Evolutionary conservation across 1,284 basidiomycete species (phyloP).

Genomic region (Austroboletus niveus): DNA sequence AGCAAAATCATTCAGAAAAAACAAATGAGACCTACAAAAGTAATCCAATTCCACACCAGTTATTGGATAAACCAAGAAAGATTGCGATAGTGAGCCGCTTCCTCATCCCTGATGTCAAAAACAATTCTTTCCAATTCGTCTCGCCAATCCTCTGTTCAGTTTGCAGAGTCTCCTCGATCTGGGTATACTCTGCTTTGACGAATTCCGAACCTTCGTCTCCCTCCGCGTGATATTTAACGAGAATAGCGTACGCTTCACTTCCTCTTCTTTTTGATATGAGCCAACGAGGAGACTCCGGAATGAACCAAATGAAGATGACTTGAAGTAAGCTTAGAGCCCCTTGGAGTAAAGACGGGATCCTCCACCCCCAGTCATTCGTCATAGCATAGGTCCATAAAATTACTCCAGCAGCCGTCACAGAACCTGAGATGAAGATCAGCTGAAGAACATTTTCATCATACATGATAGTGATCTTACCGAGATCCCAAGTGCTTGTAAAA

Average conservation of each 20-base stretch:
- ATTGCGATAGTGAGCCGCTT: slow-evolving; percentile 7
- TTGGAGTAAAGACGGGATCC: slow-evolving; percentile 41
- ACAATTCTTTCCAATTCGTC: neutral
- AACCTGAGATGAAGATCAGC: slow-evolving; percentile 1
- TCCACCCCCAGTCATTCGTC: slow-evolving; percentile 43
- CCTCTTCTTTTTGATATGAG: slow-evolving; percentile 50
- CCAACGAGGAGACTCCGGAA: slow-evolving; percentile 63
- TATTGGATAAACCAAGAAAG: slow-evolving; percentile 14
- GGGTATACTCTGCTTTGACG: slow-evolving; percentile 15
- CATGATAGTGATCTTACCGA: slow-evolving; percentile 10
- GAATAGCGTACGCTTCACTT: slow-evolving; percentile 33
- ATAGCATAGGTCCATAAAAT: slow-evolving; percentile 51
- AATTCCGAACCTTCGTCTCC: slow-evolving; percentile 17
- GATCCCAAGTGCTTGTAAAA: slow-evolving; percentile 3
- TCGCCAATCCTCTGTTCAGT: slow-evolving; percentile 4
- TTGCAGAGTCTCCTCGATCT: slow-evolving; percentile 30
- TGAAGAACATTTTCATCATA: no score
- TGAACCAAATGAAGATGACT: slow-evolving; percentile 44
- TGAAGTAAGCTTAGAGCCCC: slow-evolving; percentile 49
- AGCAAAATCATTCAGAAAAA: neutral
- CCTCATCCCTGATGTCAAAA: slow-evolving; percentile 9
- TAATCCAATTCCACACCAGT: neutral
- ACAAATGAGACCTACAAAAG: neutral
- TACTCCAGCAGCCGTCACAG: slow-evolving; percentile 24
- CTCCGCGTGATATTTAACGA: slow-evolving; percentile 21